Conservation (phyloP, 2,329 filamentous ascomycete species). For the Phoma herbarum region DNA sequence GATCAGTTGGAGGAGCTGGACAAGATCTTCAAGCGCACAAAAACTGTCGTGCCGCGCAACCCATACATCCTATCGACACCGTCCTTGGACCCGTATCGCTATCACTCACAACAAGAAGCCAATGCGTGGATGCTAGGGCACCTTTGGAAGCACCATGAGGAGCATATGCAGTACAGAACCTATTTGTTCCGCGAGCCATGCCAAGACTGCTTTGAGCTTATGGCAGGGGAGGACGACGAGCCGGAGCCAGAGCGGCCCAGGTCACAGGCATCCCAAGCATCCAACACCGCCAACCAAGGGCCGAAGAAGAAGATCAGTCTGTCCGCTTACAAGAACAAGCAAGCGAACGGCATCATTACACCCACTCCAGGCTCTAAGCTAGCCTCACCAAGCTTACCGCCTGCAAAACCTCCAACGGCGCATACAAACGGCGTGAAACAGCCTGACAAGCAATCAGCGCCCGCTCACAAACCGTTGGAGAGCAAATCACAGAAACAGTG, state of each 20-base stretch:
- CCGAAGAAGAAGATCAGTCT: conserved; percentile 70
- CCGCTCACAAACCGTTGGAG: conserved; percentile 25
- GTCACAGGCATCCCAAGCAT: conserved; percentile 34
- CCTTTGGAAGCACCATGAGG: conserved; percentile 64
- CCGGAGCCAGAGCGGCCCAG: conserved; percentile 54
- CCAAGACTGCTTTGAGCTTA: conserved; percentile 57
- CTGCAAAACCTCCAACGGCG: conserved; percentile 31
- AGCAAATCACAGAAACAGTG: conserved; percentile 34
- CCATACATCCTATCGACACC: conserved; percentile 61
- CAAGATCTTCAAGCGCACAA: conserved; percentile 54
- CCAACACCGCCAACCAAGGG: conserved; percentile 51
- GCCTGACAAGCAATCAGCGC: conserved; percentile 28
- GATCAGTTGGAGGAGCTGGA: conserved; percentile 54
- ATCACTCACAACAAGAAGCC: conserved; percentile 53
- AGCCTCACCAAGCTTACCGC: conserved; percentile 37
- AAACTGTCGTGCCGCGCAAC: conserved; percentile 51
- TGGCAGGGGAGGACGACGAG: conserved; percentile 64
- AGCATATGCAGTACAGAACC: conserved; percentile 69
- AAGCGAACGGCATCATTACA: conserved; percentile 49
- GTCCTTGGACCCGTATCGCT: conserved; percentile 55
- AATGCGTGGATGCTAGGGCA: conserved; percentile 57
- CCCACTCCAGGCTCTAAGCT: conserved; percentile 43
- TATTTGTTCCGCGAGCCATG: conserved; percentile 67
- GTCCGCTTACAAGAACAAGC: conserved; percentile 68
- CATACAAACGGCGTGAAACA: conserved; percentile 42